Evolutionary conservation across 1,139 yeast genomes (phyloP), one percentile per base, ranked within the genome.

Genomic region (Geotrichum macrosporum): DNA sequence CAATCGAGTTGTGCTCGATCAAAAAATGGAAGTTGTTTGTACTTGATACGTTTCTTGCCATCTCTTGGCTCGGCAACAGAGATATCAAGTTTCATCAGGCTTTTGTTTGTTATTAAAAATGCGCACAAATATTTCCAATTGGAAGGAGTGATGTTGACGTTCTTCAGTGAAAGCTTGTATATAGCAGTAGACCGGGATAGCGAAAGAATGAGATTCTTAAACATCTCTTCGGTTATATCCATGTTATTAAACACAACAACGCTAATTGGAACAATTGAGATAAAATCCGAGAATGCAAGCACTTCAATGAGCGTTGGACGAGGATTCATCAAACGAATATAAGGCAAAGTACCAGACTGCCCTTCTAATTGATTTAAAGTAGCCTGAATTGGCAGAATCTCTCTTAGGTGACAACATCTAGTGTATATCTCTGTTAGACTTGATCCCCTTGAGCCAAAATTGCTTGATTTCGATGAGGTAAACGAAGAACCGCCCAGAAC

Each of bases 351-450:
- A 36, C 80, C 75, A 1, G 80, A 65, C 58, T 85, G 85, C 51
- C 80, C 80, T 60, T 83, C 84, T 51, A 89, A 73, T 63, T 89
- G 97, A 58, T 82, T 83, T 57, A 87, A 65, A 0, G 94, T 87
- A 0, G 95, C 95, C 1, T 95, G 94, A 51, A 89, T 88, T 0
- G 97, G 97, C 53, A 89, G 67, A 46, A 89, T 89, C 59, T 89
- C 97, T 47, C 97, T 73, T 53, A 89, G 70, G 66, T 89, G 97
- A 60, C 96, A 89, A 63, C 96, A 88, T 55, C 96, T 71, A 0
- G 96, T 86, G 64, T 89, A 89, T n/a, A 89, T 70, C 35, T 80
- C 77, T 57, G 84, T 94, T 49, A 87, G 67, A 0, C 53, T 35
- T 5, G 45, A 85, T 72, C 36, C 22, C 6, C 15, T 10, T 18